A percentile compares a stretch with the other conserved stretches of the same genome.
Conservation (phyloP, 2,329 filamentous ascomycete genomes). For the Lachnellula willkommii region DNA sequence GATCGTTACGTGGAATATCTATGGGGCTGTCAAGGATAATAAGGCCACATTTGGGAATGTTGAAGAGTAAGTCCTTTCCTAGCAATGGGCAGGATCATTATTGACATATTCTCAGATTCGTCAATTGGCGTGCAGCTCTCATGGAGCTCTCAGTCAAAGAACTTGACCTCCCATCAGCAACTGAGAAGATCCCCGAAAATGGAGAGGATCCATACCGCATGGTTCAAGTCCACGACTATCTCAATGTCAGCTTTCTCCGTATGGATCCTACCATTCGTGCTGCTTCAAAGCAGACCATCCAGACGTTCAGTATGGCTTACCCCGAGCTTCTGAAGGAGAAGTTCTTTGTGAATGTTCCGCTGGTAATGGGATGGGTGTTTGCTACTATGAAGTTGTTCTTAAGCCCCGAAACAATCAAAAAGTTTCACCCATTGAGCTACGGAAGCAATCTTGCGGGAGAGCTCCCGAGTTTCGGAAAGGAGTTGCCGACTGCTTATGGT, state of each 20-base stretch:
- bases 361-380: conserved; percentile 86
- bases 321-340: conserved; percentile 86
- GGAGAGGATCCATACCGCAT: conserved; percentile 80
- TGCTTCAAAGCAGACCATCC: conserved; percentile 74
- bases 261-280: conserved; percentile 71
- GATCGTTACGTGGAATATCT: conserved; percentile 89
- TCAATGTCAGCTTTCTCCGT: conserved; percentile 78
- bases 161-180: conserved; percentile 65
- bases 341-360: conserved; percentile 89
- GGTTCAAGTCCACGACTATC: conserved; percentile 90
- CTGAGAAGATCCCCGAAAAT: conserved; percentile 56
- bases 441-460: conserved; percentile 64
- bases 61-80: conserved; percentile 56
- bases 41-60: conserved; percentile 76
- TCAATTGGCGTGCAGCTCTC: conserved; percentile 81
- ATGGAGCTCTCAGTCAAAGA: conserved; percentile 82
- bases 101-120: conserved; percentile 54
- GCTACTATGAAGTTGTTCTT: conserved; percentile 70
- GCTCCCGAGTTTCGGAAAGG: conserved; percentile 51
- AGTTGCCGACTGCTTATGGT: conserved; percentile 72
- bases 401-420: conserved; percentile 67
- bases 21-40: conserved; percentile 78
- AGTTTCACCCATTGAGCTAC: conserved; percentile 72
- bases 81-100: not conserved
- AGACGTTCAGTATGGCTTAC: conserved; percentile 75